A percentile compares a stretch with the other conserved stretches of the same genome.
Evolutionary conservation across 495 filamentous ascomycete genomes (phyloP).

Genomic region (Trichocladium antarcticum): DNA sequence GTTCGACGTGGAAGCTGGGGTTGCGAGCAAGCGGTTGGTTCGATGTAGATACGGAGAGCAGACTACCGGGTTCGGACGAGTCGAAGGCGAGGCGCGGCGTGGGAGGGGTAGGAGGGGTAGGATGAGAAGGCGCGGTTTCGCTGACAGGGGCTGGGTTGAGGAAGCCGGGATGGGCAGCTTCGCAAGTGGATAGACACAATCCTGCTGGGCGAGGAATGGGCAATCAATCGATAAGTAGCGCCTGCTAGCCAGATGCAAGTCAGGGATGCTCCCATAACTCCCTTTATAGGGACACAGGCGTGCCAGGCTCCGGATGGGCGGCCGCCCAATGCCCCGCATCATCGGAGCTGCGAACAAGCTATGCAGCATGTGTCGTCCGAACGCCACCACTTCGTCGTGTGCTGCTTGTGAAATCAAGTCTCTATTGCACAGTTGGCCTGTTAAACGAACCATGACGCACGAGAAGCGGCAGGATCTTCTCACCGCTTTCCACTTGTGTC

Average conservation of each 20-base stretch:
- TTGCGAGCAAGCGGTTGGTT: background rate
- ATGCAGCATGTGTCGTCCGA: background rate
- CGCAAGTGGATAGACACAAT: conserved; percentile 14
- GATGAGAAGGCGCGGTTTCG: conserved; percentile 4
- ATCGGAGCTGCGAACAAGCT: background rate
- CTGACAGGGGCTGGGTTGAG: conserved; percentile 7
- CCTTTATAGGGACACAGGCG: conserved; percentile 17
- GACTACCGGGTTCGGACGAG: background rate
- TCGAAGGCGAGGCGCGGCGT: background rate
- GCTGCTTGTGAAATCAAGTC: conserved; percentile 1
- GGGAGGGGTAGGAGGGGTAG: background rate
- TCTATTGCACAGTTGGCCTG: conserved; percentile 13
- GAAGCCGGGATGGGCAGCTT: conserved; percentile 8
- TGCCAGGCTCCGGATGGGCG: background rate
- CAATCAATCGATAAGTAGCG: conserved; percentile 9
- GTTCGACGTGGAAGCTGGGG: background rate
- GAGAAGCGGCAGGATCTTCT: conserved; percentile 11
- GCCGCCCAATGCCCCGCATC: background rate
- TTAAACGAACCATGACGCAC: conserved; percentile 18
- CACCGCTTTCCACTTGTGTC: conserved; percentile 18
- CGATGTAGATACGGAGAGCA: background rate
- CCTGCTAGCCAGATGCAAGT: background rate
- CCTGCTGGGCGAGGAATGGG: conserved; percentile 11
- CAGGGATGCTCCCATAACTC: conserved; percentile 1
- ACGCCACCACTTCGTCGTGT: background rate